These are phyloP conservation scores for Crithidia mellificae DNA, from an alignment of 208 protist species.

Conservation along the genomic window DNA sequence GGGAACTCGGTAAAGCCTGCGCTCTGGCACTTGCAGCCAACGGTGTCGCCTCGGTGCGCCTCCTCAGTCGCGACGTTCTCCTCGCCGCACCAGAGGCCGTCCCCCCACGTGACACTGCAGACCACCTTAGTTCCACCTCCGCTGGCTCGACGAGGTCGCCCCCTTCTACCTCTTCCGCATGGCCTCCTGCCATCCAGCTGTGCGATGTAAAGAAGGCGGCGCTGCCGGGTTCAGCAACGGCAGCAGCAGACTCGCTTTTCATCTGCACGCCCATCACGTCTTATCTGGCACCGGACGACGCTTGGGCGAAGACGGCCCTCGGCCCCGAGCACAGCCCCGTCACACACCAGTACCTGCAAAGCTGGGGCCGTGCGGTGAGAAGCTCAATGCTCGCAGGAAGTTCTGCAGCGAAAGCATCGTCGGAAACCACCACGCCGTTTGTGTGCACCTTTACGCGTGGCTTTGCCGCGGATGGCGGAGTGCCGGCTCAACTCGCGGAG, in stretches of 20 bases:
- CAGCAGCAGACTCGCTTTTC: slow-evolving; percentile 30
- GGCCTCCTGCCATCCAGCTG: slow-evolving; percentile 5
- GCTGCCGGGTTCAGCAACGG: neutral
- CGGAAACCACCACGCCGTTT: slow-evolving; percentile 16
- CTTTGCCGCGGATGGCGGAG: slow-evolving; percentile 45
- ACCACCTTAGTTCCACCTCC: neutral
- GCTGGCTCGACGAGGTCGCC: neutral
- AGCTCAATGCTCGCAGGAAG: neutral
- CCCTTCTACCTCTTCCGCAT: neutral
- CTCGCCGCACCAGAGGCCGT: neutral
- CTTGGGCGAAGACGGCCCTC: slow-evolving; percentile 22
- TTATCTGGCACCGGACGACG: slow-evolving; percentile 15
- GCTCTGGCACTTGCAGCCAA: slow-evolving; percentile 56
- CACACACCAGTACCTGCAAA: slow-evolving; percentile 25
- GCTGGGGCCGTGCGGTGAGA: slow-evolving; percentile 18
- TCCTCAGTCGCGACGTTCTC: slow-evolving; percentile 27
- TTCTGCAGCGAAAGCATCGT: neutral
- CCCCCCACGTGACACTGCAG: too few species aligned
- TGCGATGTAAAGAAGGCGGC: neutral
- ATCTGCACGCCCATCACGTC: slow-evolving; percentile 33
- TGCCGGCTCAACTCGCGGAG: slow-evolving; percentile 31
- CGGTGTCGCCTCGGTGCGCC: slow-evolving; percentile 14
- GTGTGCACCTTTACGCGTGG: slow-evolving; percentile 55
- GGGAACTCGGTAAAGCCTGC: slow-evolving; percentile 72
- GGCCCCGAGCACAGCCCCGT: slow-evolving; percentile 8